Conservation (phyloP, 2,329 filamentous ascomycete genomes). For the Aspergillus luchuensis region DNA sequence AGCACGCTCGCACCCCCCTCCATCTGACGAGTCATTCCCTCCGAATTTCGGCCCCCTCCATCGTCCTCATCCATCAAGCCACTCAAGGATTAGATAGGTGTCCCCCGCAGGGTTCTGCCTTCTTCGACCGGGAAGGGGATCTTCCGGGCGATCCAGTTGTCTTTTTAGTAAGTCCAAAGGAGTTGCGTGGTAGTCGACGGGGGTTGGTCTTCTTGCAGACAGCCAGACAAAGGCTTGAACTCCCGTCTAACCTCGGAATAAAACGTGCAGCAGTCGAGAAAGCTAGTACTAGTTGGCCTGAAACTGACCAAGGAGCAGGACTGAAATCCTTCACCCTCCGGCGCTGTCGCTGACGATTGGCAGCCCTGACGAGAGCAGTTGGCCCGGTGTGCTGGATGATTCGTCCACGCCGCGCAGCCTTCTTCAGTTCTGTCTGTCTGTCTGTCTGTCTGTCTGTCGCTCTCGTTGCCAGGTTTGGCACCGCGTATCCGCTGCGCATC, state of each 20-base stretch:
- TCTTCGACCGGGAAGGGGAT: background rate
- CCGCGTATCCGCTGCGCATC: background rate
- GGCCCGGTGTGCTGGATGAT: background rate
- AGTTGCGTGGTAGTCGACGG: background rate
- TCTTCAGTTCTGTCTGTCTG: too few species aligned
- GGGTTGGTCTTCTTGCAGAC: background rate
- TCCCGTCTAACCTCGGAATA: conserved; percentile 7
- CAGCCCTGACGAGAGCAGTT: conserved; percentile 1
- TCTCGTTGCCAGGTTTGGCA: background rate
- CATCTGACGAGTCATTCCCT: background rate
- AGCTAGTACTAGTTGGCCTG: background rate
- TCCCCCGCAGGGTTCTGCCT: background rate
- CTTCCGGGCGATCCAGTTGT: background rate
- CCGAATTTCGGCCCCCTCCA: background rate
- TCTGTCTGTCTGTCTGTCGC: too few species aligned
- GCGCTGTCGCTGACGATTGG: background rate
- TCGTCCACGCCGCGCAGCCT: background rate
- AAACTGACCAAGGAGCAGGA: background rate
- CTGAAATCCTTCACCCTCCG: background rate
- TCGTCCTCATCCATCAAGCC: background rate
- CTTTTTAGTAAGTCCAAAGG: background rate
- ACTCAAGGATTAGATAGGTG: background rate
- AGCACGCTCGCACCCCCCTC: background rate
- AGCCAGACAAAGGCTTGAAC: conserved; percentile 3
- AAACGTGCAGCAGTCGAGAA: background rate